phyloP scores from a whole-genome alignment of 352 stramenopile species.

The Phytophthora cryptogea region DNA sequence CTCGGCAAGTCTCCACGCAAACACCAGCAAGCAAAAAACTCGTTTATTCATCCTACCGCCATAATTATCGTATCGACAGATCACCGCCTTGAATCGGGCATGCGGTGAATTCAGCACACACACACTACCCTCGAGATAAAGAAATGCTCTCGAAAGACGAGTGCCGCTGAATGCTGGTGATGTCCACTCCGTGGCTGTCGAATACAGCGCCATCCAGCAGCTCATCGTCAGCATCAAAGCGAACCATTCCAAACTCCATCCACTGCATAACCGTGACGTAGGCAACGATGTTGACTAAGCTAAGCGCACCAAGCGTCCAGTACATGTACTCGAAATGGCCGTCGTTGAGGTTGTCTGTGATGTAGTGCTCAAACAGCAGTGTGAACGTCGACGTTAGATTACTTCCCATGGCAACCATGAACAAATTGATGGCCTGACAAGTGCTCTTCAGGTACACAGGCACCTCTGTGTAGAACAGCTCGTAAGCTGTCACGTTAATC shows the following conservation, averaged over 20 bases:
- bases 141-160: conserved; percentile 85
- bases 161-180: conserved; percentile 67
- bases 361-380: conserved; percentile 79
- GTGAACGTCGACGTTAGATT: conserved; percentile 90
- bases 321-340: conserved; percentile 92
- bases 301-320: conserved; percentile 76
- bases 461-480: conserved; percentile 89
- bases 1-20: not conserved
- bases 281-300: conserved; percentile 70
- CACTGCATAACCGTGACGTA: conserved; percentile 85
- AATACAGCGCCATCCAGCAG: conserved; percentile 64
- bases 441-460: conserved; percentile 88
- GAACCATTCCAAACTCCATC: conserved; percentile 89
- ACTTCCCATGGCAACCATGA: conserved; percentile 89
- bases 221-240: conserved; percentile 72
- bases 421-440: conserved; percentile 87
- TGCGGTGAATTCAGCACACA: not conserved
- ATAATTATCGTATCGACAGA: conserved; percentile 51
- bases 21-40: conserved; percentile 23
- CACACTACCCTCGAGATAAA: conserved; percentile 45
- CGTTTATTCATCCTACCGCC: conserved; percentile 35
- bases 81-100: conserved; percentile 9
- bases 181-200: conserved; percentile 66
- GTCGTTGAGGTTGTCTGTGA: conserved; percentile 75
- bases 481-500: conserved; percentile 89